Evolutionary conservation across 495 filamentous ascomycete genomes (phyloP).

Genomic region (Margaritispora aquatica): DNA sequence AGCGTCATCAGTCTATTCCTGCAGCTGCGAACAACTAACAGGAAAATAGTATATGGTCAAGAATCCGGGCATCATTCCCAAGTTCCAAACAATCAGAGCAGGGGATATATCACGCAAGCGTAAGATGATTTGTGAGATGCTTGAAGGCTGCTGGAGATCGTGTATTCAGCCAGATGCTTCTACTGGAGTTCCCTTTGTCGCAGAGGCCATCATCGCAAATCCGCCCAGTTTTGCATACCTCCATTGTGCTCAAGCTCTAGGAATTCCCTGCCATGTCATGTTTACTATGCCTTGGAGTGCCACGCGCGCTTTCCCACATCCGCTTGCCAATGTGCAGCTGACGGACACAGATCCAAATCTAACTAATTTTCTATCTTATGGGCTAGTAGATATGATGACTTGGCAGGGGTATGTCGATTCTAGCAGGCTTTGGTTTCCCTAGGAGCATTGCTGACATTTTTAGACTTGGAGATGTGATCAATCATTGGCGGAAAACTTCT

Average conservation of each 20-base stretch:
- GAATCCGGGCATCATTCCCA: constrained; percentile 46
- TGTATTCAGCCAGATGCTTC: constrained; percentile 50
- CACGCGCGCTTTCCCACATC: constrained; percentile 52
- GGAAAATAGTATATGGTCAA: constrained; percentile 40
- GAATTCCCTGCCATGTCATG: constrained; percentile 59
- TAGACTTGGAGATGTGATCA: constrained; percentile 1
- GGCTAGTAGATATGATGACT: constrained; percentile 56
- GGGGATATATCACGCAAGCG: constrained; percentile 41
- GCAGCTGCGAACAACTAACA: constrained; percentile 28
- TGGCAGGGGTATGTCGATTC: constrained; percentile 51
- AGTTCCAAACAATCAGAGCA: constrained; percentile 35
- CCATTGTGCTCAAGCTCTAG: constrained; percentile 55
- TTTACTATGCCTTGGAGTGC: constrained; percentile 58
- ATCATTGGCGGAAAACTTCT: constrained; percentile 8
- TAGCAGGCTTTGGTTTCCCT: constrained; percentile 22
- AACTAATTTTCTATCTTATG: constrained; percentile 55
- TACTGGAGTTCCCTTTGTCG: constrained; percentile 48
- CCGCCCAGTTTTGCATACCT: constrained; percentile 62
- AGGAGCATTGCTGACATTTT: constrained; percentile 3
- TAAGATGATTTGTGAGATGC: constrained; percentile 50
- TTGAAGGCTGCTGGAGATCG: constrained; percentile 57
- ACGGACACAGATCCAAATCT: constrained; percentile 35
- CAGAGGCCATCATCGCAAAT: constrained; percentile 63
- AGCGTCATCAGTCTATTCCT: constrained; percentile 32
- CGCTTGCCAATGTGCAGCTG: constrained; percentile 37